phyloP scores from a whole-genome alignment of 1,284 basidiomycete species.

The Cerioporus squamosus region DNA sequence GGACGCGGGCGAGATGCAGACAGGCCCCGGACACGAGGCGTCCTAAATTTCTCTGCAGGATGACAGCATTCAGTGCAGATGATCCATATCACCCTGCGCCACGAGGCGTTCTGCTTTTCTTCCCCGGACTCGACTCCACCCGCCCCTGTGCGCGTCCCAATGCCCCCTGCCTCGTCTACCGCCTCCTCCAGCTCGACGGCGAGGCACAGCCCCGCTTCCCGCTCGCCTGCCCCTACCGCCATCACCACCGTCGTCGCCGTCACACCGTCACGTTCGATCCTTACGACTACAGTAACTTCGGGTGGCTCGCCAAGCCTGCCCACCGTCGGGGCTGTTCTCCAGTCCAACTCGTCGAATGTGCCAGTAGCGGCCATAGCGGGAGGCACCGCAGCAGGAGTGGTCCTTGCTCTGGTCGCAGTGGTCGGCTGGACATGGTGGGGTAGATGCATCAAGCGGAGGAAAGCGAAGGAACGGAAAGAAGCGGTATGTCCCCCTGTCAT shows the following conservation, averaged over 20 bases:
- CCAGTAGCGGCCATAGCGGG: conserved; percentile 57
- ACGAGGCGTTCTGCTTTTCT: conserved; percentile 16
- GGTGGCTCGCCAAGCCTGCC: conserved; percentile 20
- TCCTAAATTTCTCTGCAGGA: not conserved
- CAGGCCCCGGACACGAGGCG: conserved; percentile 23
- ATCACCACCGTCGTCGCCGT: conserved; percentile 11
- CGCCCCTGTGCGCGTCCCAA: conserved; percentile 4
- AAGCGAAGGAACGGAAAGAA: conserved; percentile 42
- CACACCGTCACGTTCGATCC: conserved; percentile 15
- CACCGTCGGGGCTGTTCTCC: not conserved
- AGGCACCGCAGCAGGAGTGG: conserved; percentile 50
- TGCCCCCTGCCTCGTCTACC: not conserved
- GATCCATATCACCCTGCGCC: conserved; percentile 10
- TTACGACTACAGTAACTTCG: conserved; percentile 41
- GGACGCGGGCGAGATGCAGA: conserved; percentile 10
- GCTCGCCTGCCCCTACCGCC: not conserved
- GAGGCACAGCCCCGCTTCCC: not conserved
- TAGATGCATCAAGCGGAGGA: conserved; percentile 43
- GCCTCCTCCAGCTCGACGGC: conserved; percentile 3
- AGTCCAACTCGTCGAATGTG: conserved; percentile 25
- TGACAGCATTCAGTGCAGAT: not conserved
- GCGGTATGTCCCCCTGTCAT: conserved; percentile 38
- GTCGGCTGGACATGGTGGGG: conserved; percentile 57
- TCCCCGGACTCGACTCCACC: not conserved
- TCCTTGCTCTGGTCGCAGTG: conserved; percentile 48